Conservation (phyloP, 169 alveolate genomes). For the Amoebophrya sp. region DNA sequence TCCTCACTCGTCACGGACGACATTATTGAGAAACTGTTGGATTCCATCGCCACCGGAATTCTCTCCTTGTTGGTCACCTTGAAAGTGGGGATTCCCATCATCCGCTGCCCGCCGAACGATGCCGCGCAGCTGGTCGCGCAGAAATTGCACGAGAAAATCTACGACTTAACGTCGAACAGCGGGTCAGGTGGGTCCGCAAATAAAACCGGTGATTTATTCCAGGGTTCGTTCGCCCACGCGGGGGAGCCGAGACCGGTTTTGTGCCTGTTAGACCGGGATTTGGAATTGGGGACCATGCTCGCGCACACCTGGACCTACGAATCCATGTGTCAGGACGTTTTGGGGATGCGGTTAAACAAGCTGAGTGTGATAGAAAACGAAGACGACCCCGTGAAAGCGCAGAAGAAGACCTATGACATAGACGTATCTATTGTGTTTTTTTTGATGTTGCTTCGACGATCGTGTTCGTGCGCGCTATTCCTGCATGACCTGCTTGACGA, state of each 20-base stretch:
- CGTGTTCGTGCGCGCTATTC: too few species aligned
- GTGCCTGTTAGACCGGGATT: constrained; percentile 51
- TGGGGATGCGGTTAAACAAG: constrained; percentile 33
- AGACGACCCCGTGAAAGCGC: not conserved
- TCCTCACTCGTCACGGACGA: constrained; percentile 36
- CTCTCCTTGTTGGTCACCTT: constrained; percentile 43
- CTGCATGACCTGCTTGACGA: too few species aligned
- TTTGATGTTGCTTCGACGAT: too few species aligned
- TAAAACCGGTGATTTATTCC: not conserved
- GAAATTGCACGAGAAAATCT: not conserved
- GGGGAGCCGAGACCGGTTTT: constrained; percentile 46
- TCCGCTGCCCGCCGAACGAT: not conserved
- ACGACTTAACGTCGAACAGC: not conserved
- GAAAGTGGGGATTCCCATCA: constrained; percentile 16
- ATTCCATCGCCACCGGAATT: constrained; percentile 45
- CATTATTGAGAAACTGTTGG: constrained; percentile 44
- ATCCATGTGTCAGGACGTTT: constrained; percentile 48
- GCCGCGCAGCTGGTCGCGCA: constrained; percentile 19
- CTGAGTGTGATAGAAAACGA: not conserved
- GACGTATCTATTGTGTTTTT: not conserved
- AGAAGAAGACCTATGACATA: constrained; percentile 36
- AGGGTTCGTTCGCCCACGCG: not conserved
- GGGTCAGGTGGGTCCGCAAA: too few species aligned
- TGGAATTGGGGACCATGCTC: constrained; percentile 53
- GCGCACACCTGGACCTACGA: constrained; percentile 59